Evolutionary conservation across 1,139 yeast genomes (phyloP), one percentile per base, ranked within the genome.

Genomic region (Magnusiomyces magnusii): DNA sequence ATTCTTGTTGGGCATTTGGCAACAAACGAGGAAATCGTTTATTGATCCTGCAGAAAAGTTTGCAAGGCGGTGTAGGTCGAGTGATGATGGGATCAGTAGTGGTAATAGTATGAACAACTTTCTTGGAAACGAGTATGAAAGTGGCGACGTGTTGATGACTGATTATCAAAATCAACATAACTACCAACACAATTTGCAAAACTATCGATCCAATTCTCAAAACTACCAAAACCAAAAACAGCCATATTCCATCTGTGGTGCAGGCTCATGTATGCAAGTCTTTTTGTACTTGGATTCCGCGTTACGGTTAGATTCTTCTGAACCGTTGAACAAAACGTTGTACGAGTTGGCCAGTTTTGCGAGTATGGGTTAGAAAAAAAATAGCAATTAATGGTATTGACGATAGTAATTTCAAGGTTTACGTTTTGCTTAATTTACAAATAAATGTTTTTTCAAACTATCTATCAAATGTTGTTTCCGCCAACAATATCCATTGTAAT

Each of bases 11-110:
- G 53, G 13, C 3, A n/a, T 19, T 24, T 50, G 53, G 53, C 23
- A 50, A 31, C n/a, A 50, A 17, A 31, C 53, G 10, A 19, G 53
- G 23, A 50, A 50, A 24, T 50, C 53, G 53, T 50, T 50, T 27
- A 50, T 28, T 28, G 53, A 28, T 34, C 53, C 51, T 13, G 34
- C 27, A 17, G 51, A 47, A 39, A 39, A 39, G 44, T 39, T 39
- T 39, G 44, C 44, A 10, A 39, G 44, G 17, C 5, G 44, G 19
- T 10, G 17, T 39, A 39, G 17, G 19, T 19, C 44, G 36, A n/a
- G n/a, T n/a, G n/a, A n/a, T n/a, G n/a, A n/a, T n/a, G n/a, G n/a
- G n/a, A n/a, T 13, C 36, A 31, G 13, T 31, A 13, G 7, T 13
- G 36, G 36, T 31, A 31, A 13, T 31, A 13, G 36, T 7, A 13